Evolutionary conservation across 1,284 basidiomycete species (phyloP).

Genomic region (Meripilus lineatus): DNA sequence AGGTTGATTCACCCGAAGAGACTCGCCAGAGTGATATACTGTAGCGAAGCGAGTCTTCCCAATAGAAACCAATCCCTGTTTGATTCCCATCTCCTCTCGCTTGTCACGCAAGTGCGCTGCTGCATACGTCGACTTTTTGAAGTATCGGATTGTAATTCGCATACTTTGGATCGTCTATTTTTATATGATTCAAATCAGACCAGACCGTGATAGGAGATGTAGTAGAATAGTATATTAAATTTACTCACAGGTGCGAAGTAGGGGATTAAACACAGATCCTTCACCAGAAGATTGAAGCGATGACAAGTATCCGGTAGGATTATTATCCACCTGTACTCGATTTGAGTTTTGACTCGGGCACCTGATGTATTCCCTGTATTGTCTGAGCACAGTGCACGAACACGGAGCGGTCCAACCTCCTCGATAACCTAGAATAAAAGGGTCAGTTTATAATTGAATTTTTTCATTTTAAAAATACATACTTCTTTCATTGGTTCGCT

Average conservation of each 20-base stretch:
- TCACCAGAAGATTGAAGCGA: slow-evolving; percentile 18
- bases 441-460: background rate
- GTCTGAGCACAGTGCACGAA: slow-evolving; percentile 13
- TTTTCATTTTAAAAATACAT: slow-evolving; percentile 11
- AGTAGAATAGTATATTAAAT: no score
- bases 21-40: slow-evolving; percentile 2
- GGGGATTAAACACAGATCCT: slow-evolving; percentile 20
- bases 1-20: background rate
- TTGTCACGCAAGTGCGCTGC: slow-evolving; percentile 12
- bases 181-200: no score
- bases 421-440: slow-evolving; percentile 1
- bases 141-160: slow-evolving; percentile 16
- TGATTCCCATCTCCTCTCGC: slow-evolving; percentile 12
- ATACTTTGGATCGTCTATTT: slow-evolving; percentile 13
- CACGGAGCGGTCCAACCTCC: slow-evolving; percentile 3
- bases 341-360: slow-evolving; percentile 9
- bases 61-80: slow-evolving; percentile 13
- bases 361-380: slow-evolving; percentile 20
- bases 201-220: no score
- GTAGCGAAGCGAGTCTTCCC: slow-evolving; percentile 8
- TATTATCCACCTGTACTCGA: slow-evolving; percentile 16
- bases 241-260: slow-evolving; percentile 15
- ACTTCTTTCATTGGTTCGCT: slow-evolving; percentile 5
- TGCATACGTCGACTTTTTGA: slow-evolving; percentile 21
- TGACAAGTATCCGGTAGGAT: slow-evolving; percentile 23